Percentiles rank a stretch among this genome's conserved stretches.
Evolutionary conservation across 192 early-diverging fungal species (phyloP).

Genomic region (Chytriomyces sp.): DNA sequence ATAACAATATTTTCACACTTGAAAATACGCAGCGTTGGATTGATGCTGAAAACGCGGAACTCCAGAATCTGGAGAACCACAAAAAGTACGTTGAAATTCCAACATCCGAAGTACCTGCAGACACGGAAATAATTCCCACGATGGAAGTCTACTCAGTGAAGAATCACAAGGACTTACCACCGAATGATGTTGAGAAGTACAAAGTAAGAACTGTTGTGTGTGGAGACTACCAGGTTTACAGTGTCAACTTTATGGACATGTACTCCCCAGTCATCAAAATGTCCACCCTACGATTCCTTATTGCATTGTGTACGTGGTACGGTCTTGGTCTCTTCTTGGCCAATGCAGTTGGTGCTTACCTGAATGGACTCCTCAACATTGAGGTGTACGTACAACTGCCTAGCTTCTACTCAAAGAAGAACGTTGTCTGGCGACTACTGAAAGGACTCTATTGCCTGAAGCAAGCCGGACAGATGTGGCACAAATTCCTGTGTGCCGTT

Average conservation of each 20-base stretch:
- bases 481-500: background rate
- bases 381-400: background rate
- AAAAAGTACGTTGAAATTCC: background rate
- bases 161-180: conserved; percentile 1
- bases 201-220: background rate
- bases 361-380: background rate
- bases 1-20: background rate
- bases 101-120: background rate
- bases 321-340: background rate
- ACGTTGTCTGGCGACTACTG: background rate
- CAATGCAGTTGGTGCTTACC: conserved; percentile 6
- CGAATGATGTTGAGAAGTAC: background rate
- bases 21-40: background rate
- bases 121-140: background rate
- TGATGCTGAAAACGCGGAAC: background rate
- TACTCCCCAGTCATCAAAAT: conserved; percentile 20
- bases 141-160: conserved; percentile 19
- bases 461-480: conserved; percentile 15
- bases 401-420: background rate
- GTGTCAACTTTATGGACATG: background rate
- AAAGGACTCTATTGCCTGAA: background rate
- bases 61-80: background rate
- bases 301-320: conserved; percentile 3
- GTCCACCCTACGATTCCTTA: background rate
- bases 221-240: background rate